A percentile compares a stretch with the other conserved stretches of the same genome.
Evolutionary conservation across 164 flowering plant species (phyloP).

Genomic region (Dillenia turbinata): DNA sequence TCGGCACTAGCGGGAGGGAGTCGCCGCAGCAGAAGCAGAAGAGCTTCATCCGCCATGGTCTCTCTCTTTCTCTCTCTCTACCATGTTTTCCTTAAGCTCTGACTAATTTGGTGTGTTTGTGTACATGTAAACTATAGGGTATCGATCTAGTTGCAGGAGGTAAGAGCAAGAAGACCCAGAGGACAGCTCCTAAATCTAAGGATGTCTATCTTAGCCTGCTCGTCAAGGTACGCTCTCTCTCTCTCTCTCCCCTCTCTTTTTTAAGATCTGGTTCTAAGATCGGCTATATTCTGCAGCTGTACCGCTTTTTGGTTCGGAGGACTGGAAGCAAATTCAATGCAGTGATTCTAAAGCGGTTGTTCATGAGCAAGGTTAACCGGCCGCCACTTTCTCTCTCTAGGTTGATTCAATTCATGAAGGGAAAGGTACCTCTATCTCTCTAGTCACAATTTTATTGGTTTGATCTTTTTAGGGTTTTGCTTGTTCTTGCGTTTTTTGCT

Average conservation of each 20-base stretch:
- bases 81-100: no score
- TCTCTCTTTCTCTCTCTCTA: no score
- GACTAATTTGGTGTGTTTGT: no score
- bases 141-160: slow-evolving; percentile 44
- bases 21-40: no score
- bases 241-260: not conserved
- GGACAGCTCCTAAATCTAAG: slow-evolving; percentile 39
- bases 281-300: slow-evolving; percentile 21
- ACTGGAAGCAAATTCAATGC: slow-evolving; percentile 50
- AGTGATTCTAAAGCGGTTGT: slow-evolving; percentile 46
- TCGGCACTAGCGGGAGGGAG: no score
- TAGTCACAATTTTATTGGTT: not conserved
- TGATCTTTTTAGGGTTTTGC: not conserved
- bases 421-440: slow-evolving; percentile 29
- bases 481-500: not conserved
- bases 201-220: slow-evolving; percentile 40
- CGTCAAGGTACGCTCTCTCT: slow-evolving; percentile 27
- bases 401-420: slow-evolving; percentile 26
- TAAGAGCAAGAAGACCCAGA: slow-evolving; percentile 37
- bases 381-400: slow-evolving; percentile 47
- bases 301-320: slow-evolving; percentile 45
- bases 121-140: slow-evolving; percentile 19
- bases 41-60: no score
- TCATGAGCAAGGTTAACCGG: slow-evolving; percentile 51
- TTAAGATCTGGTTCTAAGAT: not conserved